Conservation (phyloP, 805 yeast genomes). For the Soucietia sequanensis region DNA sequence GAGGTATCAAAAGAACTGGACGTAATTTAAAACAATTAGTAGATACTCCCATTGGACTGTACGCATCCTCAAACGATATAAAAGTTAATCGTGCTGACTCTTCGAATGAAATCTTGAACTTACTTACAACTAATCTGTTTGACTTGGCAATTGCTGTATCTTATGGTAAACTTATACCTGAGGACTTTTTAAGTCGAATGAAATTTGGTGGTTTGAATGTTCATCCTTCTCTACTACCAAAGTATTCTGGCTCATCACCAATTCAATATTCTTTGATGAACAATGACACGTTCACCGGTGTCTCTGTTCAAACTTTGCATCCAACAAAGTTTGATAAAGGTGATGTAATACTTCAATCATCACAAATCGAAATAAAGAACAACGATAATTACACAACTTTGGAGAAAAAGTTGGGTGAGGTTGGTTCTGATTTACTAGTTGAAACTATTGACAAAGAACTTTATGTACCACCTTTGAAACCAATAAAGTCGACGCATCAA, state of each 20-base stretch:
- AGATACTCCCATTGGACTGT: slow-evolving; percentile 55
- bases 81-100: slow-evolving; percentile 53
- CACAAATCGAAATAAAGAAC: slow-evolving; percentile 35
- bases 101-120: slow-evolving; percentile 32
- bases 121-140: slow-evolving; percentile 27
- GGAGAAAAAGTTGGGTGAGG: slow-evolving; percentile 48
- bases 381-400: slow-evolving; percentile 48
- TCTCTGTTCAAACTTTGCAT: slow-evolving; percentile 85
- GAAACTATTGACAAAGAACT: slow-evolving; percentile 38
- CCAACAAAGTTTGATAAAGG: slow-evolving; percentile 87
- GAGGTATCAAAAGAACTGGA: slow-evolving; percentile 65
- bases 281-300: slow-evolving; percentile 67
- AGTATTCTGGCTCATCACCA: slow-evolving; percentile 86
- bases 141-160: slow-evolving; percentile 88
- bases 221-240: slow-evolving; percentile 88
- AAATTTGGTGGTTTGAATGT: slow-evolving; percentile 78
- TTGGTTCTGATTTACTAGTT: slow-evolving; percentile 62
- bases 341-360: slow-evolving; percentile 58
- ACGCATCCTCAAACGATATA: slow-evolving; percentile 32
- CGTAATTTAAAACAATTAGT: slow-evolving; percentile 45
- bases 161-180: slow-evolving; percentile 80
- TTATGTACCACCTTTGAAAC: slow-evolving; percentile 16
- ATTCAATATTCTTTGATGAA: slow-evolving; percentile 75
- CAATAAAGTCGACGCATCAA: slow-evolving; percentile 21
- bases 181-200: slow-evolving; percentile 45